Percentiles rank a stretch among this genome's conserved stretches.
Evolutionary conservation across 2,329 filamentous ascomycete species (phyloP).

Genomic region (Talaromyces sp.): DNA sequence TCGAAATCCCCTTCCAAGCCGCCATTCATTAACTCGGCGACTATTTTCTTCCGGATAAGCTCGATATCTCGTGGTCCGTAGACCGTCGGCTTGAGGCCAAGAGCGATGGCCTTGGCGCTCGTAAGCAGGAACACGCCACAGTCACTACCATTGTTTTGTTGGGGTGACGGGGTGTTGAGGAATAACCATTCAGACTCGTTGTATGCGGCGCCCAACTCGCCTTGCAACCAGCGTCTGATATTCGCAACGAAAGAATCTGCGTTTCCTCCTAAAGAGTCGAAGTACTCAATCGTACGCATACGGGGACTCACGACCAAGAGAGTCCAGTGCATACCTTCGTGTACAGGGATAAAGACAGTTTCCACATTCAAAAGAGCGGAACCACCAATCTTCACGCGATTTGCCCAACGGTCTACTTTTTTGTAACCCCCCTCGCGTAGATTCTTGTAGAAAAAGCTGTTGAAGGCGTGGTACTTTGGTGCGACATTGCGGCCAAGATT

Average conservation of each 20-base stretch:
- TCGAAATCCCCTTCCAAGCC: conserved; percentile 43
- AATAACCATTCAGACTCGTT: conserved; percentile 44
- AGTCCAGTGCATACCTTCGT: conserved; percentile 48
- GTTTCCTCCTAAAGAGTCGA: conserved; percentile 42
- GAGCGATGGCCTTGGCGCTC: conserved; percentile 46
- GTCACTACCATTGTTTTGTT: conserved; percentile 47
- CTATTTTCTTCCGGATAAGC: conserved; percentile 44
- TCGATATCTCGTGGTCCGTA: conserved; percentile 41
- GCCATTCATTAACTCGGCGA: conserved; percentile 47
- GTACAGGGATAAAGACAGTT: conserved; percentile 47
- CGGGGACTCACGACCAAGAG: conserved; percentile 45
- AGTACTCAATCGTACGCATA: conserved; percentile 45
- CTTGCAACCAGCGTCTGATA: conserved; percentile 41
- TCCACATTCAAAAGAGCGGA: conserved; percentile 43
- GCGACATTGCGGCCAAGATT: conserved; percentile 34
- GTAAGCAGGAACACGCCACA: conserved; percentile 51
- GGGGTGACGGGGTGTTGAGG: conserved; percentile 39
- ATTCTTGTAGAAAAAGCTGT: conserved; percentile 45
- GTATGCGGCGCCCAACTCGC: conserved; percentile 40
- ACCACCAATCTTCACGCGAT: conserved; percentile 47
- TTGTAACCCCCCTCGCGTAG: conserved; percentile 40
- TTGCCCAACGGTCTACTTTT: conserved; percentile 42
- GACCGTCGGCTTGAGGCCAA: conserved; percentile 42
- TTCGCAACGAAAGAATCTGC: conserved; percentile 32
- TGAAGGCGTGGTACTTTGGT: conserved; percentile 44